Conservation (phyloP, 2,329 filamentous ascomycete species). For the Hyphodiscus sp. region DNA sequence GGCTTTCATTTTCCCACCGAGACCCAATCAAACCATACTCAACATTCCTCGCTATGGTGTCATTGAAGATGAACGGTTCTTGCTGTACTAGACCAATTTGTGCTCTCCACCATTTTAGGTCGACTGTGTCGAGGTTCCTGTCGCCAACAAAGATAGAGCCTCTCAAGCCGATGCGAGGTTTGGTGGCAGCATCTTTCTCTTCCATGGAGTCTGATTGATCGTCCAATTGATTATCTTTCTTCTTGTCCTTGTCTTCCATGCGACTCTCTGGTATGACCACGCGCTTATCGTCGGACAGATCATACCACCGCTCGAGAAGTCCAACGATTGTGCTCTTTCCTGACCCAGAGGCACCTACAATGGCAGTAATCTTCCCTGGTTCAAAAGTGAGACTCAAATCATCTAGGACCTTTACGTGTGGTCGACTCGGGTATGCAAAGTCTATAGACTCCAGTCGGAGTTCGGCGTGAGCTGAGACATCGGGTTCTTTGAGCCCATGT, state of each 20-base stretch:
- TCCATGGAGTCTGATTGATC: constrained; percentile 24
- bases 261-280: constrained; percentile 34
- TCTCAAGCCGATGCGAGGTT: constrained; percentile 36
- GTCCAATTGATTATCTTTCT: constrained; percentile 22
- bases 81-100: constrained; percentile 63
- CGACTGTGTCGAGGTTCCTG: constrained; percentile 48
- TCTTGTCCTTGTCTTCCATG: constrained; percentile 31
- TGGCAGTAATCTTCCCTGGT: constrained; percentile 34
- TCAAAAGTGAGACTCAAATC: constrained; percentile 27
- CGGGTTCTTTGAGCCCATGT: constrained; percentile 37
- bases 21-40: constrained; percentile 50
- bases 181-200: constrained; percentile 32
- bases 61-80: constrained; percentile 62
- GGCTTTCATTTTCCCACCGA: constrained; percentile 44
- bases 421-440: constrained; percentile 31
- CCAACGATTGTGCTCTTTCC: constrained; percentile 60
- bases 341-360: constrained; percentile 38
- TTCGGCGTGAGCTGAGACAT: constrained; percentile 38
- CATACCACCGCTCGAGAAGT: constrained; percentile 67
- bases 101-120: constrained; percentile 54
- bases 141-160: constrained; percentile 49
- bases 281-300: constrained; percentile 45
- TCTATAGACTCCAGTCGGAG: constrained; percentile 28
- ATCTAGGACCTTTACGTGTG: constrained; percentile 29
- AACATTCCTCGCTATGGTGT: constrained; percentile 58